Conservation (phyloP, 2,329 filamentous ascomycete species). For the Neocatenulostroma microsporum region DNA sequence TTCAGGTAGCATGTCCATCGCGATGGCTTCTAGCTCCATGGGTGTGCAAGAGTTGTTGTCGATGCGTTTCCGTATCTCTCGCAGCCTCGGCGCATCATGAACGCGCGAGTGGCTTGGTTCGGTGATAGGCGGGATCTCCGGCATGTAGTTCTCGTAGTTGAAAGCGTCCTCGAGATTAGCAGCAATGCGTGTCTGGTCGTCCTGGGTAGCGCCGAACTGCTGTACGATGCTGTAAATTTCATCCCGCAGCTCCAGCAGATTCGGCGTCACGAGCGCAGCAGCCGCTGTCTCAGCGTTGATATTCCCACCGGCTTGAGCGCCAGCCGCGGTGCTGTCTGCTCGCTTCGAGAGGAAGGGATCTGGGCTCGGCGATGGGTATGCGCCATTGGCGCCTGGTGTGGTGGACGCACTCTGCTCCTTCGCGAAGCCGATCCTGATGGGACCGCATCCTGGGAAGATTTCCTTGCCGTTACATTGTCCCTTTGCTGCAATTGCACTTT, state of each 20-base stretch:
- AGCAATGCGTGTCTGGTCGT: constrained; percentile 66
- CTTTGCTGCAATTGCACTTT: constrained; percentile 85
- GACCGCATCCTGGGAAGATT: constrained; percentile 93
- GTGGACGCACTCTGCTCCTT: constrained; percentile 86
- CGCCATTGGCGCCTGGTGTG: constrained; percentile 79
- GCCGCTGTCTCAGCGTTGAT: constrained; percentile 40
- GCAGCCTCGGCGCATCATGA: constrained; percentile 87
- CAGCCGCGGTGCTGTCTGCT: constrained; percentile 29
- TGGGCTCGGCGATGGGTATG: constrained; percentile 84
- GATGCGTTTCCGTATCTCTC: constrained; percentile 94
- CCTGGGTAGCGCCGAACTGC: constrained; percentile 77
- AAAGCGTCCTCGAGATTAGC: constrained; percentile 69
- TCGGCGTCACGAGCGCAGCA: constrained; percentile 58
- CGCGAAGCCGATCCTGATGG: constrained; percentile 92
- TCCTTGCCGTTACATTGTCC: constrained; percentile 88
- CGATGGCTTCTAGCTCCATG: constrained; percentile 85
- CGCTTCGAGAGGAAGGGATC: constrained; percentile 57
- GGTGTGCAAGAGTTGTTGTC: constrained; percentile 86
- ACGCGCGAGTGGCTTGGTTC: constrained; percentile 84
- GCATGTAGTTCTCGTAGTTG: constrained; percentile 60
- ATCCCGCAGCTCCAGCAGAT: constrained; percentile 66
- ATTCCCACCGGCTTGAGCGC: constrained; percentile 24
- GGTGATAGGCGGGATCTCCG: constrained; percentile 80
- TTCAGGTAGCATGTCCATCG: constrained; percentile 89
- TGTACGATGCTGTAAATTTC: constrained; percentile 81